A percentile compares a stretch with the other conserved stretches of the same genome.
These are phyloP conservation scores for Vaccinium macrocarpon DNA, from an alignment of 148 eudicot genomes.

Conservation along the genomic window DNA sequence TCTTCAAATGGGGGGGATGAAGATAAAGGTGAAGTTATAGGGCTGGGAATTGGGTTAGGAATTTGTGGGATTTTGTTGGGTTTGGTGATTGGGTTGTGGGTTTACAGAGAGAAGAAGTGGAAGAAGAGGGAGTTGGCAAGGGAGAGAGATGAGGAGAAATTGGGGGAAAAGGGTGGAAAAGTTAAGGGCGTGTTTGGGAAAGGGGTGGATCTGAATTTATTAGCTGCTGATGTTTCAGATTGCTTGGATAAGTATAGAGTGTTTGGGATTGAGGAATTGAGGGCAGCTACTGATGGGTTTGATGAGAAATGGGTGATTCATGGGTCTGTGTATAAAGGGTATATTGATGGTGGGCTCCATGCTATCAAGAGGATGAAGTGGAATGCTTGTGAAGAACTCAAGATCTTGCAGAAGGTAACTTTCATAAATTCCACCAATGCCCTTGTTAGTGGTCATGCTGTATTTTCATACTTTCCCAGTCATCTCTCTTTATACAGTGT, in stretches of 20 bases:
- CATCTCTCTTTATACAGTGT: too few relatives aligned
- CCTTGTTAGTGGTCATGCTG: too few relatives aligned
- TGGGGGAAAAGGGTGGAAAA: constrained; percentile 17
- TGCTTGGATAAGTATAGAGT: constrained; percentile 90
- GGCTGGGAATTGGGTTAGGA: constrained; percentile 62
- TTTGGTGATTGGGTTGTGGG: constrained; percentile 42
- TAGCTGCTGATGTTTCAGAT: constrained; percentile 87
- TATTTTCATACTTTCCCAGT: too few relatives aligned
- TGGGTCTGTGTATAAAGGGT: constrained; percentile 82
- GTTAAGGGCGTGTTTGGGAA: constrained; percentile 16
- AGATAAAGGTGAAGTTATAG: constrained; percentile 41
- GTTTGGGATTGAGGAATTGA: constrained; percentile 62
- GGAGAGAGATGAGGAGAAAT: constrained; percentile 21
- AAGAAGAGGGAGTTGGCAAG: constrained; percentile 22
- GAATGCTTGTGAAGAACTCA: constrained; percentile 93
- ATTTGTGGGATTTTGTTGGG: constrained; percentile 48
- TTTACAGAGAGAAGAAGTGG: constrained; percentile 32
- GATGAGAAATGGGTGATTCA: constrained; percentile 56
- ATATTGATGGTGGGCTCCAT: constrained; percentile 54
- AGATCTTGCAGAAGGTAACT: constrained; percentile 89
- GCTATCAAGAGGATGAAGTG: constrained; percentile 98
- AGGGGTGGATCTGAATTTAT: constrained; percentile 42
- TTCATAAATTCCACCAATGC: background rate
- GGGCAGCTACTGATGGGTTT: constrained; percentile 67
- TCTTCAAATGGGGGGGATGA: constrained; percentile 3